Evolutionary conservation across 2,329 filamentous ascomycete species (phyloP).

Genomic region (Aspergillus jensenii): DNA sequence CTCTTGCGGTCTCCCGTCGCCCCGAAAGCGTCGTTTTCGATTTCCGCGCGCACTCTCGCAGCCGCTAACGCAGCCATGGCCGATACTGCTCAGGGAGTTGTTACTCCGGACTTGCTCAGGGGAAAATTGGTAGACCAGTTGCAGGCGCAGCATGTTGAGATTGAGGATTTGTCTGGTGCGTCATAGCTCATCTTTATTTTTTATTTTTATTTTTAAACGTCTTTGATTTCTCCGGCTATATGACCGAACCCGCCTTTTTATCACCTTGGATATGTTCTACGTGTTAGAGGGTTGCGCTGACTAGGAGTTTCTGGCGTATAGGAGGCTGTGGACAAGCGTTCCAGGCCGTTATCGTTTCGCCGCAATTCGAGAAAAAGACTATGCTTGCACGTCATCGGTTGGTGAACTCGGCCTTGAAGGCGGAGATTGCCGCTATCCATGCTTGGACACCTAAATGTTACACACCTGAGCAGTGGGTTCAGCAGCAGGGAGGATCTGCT

Average conservation of each 20-base stretch:
- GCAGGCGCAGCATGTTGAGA: conserved; percentile 75
- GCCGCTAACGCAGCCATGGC: conserved; percentile 42
- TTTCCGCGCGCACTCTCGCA: conserved; percentile 34
- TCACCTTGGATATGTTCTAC: background rate
- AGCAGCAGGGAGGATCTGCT: conserved; percentile 44
- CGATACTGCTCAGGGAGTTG: conserved; percentile 51
- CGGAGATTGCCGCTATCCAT: conserved; percentile 87
- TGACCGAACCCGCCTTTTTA: background rate
- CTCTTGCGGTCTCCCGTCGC: conserved; percentile 31
- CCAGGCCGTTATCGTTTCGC: conserved; percentile 68
- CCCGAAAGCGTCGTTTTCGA: conserved; percentile 31
- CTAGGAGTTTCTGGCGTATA: conserved; percentile 29
- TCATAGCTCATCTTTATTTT: conserved; percentile 5
- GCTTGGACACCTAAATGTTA: conserved; percentile 94
- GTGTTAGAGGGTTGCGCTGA: background rate
- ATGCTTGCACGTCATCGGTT: conserved; percentile 82
- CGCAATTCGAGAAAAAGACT: conserved; percentile 68
- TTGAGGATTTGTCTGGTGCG: conserved; percentile 88
- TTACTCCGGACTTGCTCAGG: conserved; percentile 72
- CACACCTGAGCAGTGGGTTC: conserved; percentile 83
- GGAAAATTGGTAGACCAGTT: conserved; percentile 68
- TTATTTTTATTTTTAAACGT: background rate
- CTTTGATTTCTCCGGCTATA: background rate
- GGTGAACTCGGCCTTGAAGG: conserved; percentile 79
- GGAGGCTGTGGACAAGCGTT: conserved; percentile 71